Conservation (phyloP, 1,139 yeast genomes). For the Geotrichum histeridarum region DNA sequence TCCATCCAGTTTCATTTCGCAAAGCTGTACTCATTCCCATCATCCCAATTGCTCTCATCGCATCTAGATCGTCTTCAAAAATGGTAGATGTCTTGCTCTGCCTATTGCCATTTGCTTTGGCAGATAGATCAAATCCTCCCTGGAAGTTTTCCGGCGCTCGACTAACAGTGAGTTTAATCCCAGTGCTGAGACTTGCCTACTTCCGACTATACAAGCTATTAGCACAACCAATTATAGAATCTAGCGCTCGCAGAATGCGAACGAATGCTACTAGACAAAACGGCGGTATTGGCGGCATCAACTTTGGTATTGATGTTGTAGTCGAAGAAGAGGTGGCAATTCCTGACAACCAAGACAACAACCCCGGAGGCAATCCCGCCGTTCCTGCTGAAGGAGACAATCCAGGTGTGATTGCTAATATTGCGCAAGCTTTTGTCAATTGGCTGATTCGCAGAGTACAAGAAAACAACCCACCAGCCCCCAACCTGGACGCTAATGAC, state of each 20-base stretch:
- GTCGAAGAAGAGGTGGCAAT: slow-evolving; percentile 11
- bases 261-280: slow-evolving; percentile 13
- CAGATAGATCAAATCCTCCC: slow-evolving; percentile 24
- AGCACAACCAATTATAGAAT: slow-evolving; percentile 29
- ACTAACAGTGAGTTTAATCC: slow-evolving; percentile 26
- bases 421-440: not conserved
- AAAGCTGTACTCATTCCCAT: slow-evolving; percentile 28
- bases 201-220: slow-evolving; percentile 25
- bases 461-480: slow-evolving; percentile 1
- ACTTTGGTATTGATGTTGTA: slow-evolving; percentile 17
- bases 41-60: slow-evolving; percentile 27
- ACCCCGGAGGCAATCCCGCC: slow-evolving; percentile 1
- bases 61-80: slow-evolving; percentile 24
- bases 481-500: not conserved
- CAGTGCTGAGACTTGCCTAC: slow-evolving; percentile 27
- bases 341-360: not conserved
- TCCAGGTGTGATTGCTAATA: slow-evolving; percentile 6
- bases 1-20: slow-evolving; percentile 25
- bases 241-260: slow-evolving; percentile 26
- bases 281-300: slow-evolving; percentile 13
- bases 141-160: slow-evolving; percentile 30
- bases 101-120: slow-evolving; percentile 26
- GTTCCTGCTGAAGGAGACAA: slow-evolving; percentile 1
- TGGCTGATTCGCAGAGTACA: slow-evolving; percentile 5
- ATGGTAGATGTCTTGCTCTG: slow-evolving; percentile 23